Percentiles rank a stretch among this genome's conserved stretches.
These are phyloP conservation scores for Neurospora cerealis DNA, from an alignment of 495 filamentous ascomycete genomes.

Conservation along the genomic window DNA sequence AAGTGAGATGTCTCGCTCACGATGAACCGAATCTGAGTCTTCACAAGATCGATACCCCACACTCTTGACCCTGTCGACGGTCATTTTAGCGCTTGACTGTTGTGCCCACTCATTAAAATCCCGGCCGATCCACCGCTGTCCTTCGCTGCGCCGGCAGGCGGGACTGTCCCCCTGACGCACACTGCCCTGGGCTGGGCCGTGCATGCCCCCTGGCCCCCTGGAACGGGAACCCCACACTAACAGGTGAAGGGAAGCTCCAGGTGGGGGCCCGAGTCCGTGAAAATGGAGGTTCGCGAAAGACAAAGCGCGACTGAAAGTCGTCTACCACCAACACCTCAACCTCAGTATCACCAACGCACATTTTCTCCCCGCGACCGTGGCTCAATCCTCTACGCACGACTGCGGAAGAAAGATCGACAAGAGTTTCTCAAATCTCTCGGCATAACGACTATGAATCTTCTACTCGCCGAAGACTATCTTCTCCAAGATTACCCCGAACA, in stretches of 20 bases:
- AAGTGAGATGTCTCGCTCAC: neutral
- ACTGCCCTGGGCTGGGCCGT: neutral
- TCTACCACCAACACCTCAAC: neutral
- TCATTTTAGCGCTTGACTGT: neutral
- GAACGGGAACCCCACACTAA: neutral
- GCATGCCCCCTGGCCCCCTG: neutral
- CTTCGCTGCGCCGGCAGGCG: neutral
- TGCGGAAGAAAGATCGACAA: neutral
- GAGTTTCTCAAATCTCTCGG: neutral
- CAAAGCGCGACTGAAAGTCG: neutral
- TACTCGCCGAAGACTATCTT: slow-evolving; percentile 50
- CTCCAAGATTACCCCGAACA: slow-evolving; percentile 92
- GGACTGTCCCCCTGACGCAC: neutral
- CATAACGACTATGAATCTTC: slow-evolving; percentile 34
- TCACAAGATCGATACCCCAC: neutral
- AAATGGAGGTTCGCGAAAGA: neutral
- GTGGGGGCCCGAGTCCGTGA: neutral
- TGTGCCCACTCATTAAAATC: neutral
- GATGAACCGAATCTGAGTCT: neutral
- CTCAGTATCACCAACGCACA: neutral
- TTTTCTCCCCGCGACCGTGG: neutral
- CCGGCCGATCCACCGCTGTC: neutral
- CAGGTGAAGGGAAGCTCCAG: neutral
- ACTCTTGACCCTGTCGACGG: neutral
- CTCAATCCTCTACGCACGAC: slow-evolving; percentile 3